These are phyloP conservation scores for Wickerhamomyces bovis DNA, from an alignment of 805 yeast genomes.

Conservation along the genomic window DNA sequence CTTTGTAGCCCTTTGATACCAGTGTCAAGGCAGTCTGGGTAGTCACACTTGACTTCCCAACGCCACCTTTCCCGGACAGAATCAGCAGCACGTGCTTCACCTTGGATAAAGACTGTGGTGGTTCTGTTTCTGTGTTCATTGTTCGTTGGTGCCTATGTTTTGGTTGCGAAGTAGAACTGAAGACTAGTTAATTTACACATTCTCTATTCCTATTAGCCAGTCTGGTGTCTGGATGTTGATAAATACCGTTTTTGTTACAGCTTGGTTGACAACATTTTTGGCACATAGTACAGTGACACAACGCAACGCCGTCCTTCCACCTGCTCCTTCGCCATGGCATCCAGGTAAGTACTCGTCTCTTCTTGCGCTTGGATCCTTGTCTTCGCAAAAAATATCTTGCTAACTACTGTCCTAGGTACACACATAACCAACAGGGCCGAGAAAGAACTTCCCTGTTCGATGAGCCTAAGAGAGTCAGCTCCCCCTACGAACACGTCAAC, in stretches of 20 bases:
- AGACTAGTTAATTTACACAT: too few species aligned
- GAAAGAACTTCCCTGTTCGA: constrained; percentile 21
- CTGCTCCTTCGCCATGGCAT: neutral
- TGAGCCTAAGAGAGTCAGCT: constrained; percentile 28
- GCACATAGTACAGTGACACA: neutral
- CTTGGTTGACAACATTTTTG: too few species aligned
- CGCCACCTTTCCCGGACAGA: constrained; percentile 95
- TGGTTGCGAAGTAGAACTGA: too few species aligned
- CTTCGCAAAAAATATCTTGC: neutral
- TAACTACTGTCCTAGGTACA: constrained; percentile 3
- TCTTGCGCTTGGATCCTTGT: neutral
- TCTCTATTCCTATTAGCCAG: too few species aligned
- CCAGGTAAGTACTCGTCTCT: constrained; percentile 3
- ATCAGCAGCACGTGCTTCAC: constrained; percentile 77
- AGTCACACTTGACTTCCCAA: constrained; percentile 93
- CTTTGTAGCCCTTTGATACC: constrained; percentile 62
- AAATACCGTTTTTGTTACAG: too few species aligned
- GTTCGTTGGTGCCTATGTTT: too few species aligned
- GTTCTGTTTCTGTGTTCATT: neutral
- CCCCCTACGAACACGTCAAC: constrained; percentile 35
- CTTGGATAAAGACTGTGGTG: constrained; percentile 25
- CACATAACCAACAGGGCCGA: constrained; percentile 5
- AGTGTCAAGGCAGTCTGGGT: constrained; percentile 88
- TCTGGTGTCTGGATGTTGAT: too few species aligned
- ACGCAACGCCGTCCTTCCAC: neutral